Evolutionary conservation across 208 protist genomes (phyloP).

Genomic region (Trypanosoma lewisi): DNA sequence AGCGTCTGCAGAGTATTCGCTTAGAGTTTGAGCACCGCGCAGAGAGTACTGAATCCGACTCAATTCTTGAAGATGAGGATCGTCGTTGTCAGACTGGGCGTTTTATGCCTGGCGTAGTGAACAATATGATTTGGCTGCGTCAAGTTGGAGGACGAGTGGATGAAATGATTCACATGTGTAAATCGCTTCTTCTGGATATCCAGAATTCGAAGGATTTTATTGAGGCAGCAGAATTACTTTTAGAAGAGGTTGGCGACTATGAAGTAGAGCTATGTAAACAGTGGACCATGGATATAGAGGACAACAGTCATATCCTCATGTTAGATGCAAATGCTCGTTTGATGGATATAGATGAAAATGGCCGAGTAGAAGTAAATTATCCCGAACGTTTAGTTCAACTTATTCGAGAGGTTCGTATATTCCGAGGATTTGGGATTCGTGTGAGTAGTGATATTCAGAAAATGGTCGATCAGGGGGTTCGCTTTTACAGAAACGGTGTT

Average conservation of each 20-base stretch:
- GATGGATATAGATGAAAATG: slow-evolving; percentile 83
- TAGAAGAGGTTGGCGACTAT: slow-evolving; percentile 87
- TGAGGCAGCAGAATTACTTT: slow-evolving; percentile 41
- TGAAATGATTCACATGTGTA: slow-evolving; percentile 79
- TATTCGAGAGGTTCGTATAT: slow-evolving; percentile 86
- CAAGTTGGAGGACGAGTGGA: slow-evolving; percentile 76
- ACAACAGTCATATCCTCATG: slow-evolving; percentile 60
- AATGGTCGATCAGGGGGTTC: slow-evolving; percentile 73
- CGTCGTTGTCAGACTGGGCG: slow-evolving; percentile 83
- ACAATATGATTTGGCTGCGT: slow-evolving; percentile 90
- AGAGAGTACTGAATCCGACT: slow-evolving; percentile 71
- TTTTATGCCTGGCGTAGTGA: slow-evolving; percentile 90
- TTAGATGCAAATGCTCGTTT: slow-evolving; percentile 80
- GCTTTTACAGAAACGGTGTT: slow-evolving; percentile 85
- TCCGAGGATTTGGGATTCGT: slow-evolving; percentile 69
- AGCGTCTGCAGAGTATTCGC: slow-evolving; percentile 78
- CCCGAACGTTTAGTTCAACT: slow-evolving; percentile 88
- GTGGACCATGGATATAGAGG: slow-evolving; percentile 79
- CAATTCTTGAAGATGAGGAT: slow-evolving; percentile 82
- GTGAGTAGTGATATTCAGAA: slow-evolving; percentile 56
- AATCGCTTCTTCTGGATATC: slow-evolving; percentile 75
- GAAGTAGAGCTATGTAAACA: slow-evolving; percentile 79
- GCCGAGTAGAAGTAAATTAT: slow-evolving; percentile 87
- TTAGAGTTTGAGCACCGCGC: slow-evolving; percentile 86
- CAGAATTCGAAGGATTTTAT: slow-evolving; percentile 64